Percentiles rank a stretch among this genome's conserved stretches.
Evolutionary conservation across 2,329 filamentous ascomycete species (phyloP).

Genomic region (Trichoderma afroharzianum): DNA sequence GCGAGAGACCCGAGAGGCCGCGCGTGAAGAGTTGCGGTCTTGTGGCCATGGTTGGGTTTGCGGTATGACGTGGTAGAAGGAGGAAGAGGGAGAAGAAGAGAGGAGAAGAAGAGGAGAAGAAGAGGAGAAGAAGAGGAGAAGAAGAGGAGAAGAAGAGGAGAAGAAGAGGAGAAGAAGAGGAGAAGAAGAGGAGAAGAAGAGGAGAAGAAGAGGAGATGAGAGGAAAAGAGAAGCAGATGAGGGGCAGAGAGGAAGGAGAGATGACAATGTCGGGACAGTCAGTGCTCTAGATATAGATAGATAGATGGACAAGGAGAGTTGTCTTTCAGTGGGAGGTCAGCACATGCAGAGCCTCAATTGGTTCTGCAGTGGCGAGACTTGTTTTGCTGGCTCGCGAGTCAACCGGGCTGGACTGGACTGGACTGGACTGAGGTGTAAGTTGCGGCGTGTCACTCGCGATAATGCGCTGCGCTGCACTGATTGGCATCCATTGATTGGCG

Average conservation of each 20-base stretch:
- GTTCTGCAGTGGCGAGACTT: neutral
- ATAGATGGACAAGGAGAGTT: neutral
- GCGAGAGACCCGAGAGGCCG: slow-evolving; percentile 59
- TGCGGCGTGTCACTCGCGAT: neutral
- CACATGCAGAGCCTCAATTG: neutral
- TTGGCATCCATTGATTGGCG: neutral
- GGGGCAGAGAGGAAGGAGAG: neutral
- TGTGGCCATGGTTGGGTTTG: slow-evolving; percentile 46
- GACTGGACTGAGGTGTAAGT: neutral
- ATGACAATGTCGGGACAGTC: neutral
- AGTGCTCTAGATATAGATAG: neutral
- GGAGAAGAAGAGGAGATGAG: neutral
- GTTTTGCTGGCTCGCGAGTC: neutral
- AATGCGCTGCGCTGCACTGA: neutral
- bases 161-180: neutral
- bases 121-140: neutral
- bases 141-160: neutral
- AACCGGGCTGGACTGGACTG: no score
- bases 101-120: neutral
- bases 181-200: neutral
- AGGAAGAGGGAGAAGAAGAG: neutral
- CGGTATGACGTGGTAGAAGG: neutral
- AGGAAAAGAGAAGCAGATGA: neutral
- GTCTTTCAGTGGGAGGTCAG: neutral
- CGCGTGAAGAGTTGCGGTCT: slow-evolving; percentile 59